phyloP scores from a whole-genome alignment of 2,329 filamentous ascomycete species.

The Rutstroemia sp. region DNA sequence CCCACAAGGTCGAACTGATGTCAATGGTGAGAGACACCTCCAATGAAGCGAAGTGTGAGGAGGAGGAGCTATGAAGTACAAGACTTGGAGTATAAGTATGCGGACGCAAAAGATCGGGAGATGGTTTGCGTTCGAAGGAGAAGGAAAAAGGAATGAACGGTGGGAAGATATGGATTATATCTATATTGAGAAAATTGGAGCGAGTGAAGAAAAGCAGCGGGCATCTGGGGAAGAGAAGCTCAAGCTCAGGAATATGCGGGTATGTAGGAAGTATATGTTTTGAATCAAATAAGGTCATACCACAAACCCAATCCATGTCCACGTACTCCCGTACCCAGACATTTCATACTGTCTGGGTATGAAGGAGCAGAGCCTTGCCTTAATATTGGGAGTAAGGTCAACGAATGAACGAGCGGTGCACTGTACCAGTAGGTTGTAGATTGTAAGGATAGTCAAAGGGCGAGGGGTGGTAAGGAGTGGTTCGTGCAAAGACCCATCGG shows the following conservation, averaged over 20 bases:
- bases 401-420: background rate
- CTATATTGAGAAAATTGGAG: background rate
- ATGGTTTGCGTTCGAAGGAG: background rate
- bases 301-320: background rate
- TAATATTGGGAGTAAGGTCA: background rate
- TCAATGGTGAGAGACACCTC: conserved; percentile 4
- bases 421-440: too few relatives aligned
- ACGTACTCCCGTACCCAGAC: conserved; percentile 3
- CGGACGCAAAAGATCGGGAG: background rate
- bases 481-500: background rate
- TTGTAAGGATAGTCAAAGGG: background rate
- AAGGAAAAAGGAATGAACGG: background rate
- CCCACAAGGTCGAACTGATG: conserved; percentile 10
- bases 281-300: conserved; percentile 3
- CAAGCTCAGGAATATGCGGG: background rate
- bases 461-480: background rate
- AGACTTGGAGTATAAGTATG: background rate
- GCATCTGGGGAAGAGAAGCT: background rate
- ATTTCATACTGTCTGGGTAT: background rate
- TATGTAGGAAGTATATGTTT: background rate
- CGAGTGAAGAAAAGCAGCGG: background rate
- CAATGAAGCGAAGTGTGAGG: background rate
- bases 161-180: background rate
- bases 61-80: background rate
- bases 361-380: background rate